phyloP scores from a whole-genome alignment of 208 protist genomes.

The Wallacemonas rigidus region DNA sequence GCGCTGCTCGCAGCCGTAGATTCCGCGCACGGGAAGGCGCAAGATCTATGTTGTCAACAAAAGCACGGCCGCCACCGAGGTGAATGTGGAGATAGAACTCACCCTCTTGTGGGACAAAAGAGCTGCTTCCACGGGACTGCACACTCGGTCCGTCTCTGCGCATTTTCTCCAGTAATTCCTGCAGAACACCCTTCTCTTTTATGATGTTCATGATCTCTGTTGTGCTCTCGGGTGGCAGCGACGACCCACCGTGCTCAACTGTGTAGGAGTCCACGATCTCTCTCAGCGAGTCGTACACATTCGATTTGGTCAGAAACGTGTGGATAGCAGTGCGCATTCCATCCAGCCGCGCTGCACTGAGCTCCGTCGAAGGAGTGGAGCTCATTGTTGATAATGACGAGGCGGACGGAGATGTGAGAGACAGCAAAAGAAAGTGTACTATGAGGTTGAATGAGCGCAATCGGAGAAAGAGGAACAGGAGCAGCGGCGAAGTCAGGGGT shows the following conservation, averaged over 20 bases:
- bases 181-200: constrained; percentile 82
- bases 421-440: neutral
- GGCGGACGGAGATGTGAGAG: constrained; percentile 16
- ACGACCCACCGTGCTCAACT: constrained; percentile 51
- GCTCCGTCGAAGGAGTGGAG: constrained; percentile 12
- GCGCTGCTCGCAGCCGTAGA: constrained; percentile 58
- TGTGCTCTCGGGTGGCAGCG: constrained; percentile 34
- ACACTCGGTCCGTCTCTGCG: constrained; percentile 21
- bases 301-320: constrained; percentile 71
- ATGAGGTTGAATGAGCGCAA: no score
- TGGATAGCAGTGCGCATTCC: constrained; percentile 85
- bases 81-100: constrained; percentile 83
- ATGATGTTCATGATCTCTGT: constrained; percentile 84
- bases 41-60: constrained; percentile 91
- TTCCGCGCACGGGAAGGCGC: constrained; percentile 25
- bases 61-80: constrained; percentile 82
- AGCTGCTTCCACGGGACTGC: neutral
- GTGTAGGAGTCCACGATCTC: constrained; percentile 89
- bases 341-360: constrained; percentile 52
- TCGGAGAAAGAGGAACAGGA: neutral
- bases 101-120: constrained; percentile 28
- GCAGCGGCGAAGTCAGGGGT: no score
- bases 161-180: constrained; percentile 56
- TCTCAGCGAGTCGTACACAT: constrained; percentile 89
- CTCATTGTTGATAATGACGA: constrained; percentile 21